Evolutionary conservation across 495 filamentous ascomycete species (phyloP).

Genomic region (Neurospora tetraspora): DNA sequence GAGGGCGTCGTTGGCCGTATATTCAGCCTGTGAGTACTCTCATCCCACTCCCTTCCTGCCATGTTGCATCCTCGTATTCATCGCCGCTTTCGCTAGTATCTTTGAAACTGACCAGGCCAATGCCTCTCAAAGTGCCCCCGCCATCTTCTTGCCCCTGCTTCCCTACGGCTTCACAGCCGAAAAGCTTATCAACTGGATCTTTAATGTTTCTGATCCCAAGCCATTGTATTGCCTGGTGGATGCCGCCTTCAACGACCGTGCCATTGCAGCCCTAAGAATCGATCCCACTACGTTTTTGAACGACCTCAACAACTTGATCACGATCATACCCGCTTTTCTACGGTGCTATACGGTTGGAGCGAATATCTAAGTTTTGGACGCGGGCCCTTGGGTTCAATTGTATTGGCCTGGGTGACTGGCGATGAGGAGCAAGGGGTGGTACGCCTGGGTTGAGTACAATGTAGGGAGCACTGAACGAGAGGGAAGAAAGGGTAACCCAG

Average conservation of each 20-base stretch:
- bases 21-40: neutral
- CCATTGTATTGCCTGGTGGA: neutral
- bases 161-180: neutral
- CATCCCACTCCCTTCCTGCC: neutral
- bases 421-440: neutral
- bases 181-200: neutral
- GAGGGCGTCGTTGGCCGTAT: neutral
- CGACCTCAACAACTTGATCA: neutral
- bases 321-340: neutral
- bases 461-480: neutral
- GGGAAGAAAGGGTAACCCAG: neutral
- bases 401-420: neutral
- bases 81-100: neutral
- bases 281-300: neutral
- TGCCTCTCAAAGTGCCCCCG: neutral
- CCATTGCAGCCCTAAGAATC: neutral
- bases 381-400: neutral
- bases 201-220: constrained; percentile 1
- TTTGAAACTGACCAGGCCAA: neutral
- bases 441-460: neutral
- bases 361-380: neutral
- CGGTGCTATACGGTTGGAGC: neutral
- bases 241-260: neutral
- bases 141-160: neutral
- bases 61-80: neutral